Conservation (phyloP, 306 rosid species). For the Pachyrhizus erosus region DNA sequence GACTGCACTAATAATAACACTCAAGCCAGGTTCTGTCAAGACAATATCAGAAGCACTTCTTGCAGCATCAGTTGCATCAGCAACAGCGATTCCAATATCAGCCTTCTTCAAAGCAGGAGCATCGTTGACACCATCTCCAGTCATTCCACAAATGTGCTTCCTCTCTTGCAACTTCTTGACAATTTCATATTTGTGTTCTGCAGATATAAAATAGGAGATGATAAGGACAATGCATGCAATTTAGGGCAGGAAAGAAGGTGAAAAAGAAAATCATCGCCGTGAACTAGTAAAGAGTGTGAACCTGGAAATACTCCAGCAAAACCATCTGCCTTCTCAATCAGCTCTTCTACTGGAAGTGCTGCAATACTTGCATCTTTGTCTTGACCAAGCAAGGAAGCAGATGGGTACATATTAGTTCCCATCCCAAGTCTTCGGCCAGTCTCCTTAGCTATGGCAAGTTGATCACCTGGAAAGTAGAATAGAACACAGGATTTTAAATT, state of each 20-base stretch:
- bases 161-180: constrained; percentile 96
- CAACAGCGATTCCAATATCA: constrained; percentile 97
- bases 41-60: constrained; percentile 97
- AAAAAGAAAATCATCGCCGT: not conserved
- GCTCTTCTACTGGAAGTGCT: constrained; percentile 90
- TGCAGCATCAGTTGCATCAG: constrained; percentile 99
- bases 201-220: not conserved
- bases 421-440: constrained; percentile 98
- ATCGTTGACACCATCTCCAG: constrained; percentile 98
- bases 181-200: constrained; percentile 97
- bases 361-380: constrained; percentile 86
- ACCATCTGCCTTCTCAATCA: constrained; percentile 98
- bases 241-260: not conserved
- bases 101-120: constrained; percentile 99
- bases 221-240: not conserved
- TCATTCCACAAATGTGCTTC: constrained; percentile 99
- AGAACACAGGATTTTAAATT: constrained; percentile 31
- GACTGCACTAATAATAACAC: constrained; percentile 98
- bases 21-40: constrained; percentile 95
- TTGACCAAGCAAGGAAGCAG: constrained; percentile 93
- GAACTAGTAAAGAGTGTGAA: constrained; percentile 40
- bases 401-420: constrained; percentile 99
- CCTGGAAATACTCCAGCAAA: constrained; percentile 99
- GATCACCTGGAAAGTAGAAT: constrained; percentile 70
- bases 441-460: constrained; percentile 98